Evolutionary conservation across 2,329 filamentous ascomycete genomes (phyloP).

Genomic region (Colletotrichum godetiae): DNA sequence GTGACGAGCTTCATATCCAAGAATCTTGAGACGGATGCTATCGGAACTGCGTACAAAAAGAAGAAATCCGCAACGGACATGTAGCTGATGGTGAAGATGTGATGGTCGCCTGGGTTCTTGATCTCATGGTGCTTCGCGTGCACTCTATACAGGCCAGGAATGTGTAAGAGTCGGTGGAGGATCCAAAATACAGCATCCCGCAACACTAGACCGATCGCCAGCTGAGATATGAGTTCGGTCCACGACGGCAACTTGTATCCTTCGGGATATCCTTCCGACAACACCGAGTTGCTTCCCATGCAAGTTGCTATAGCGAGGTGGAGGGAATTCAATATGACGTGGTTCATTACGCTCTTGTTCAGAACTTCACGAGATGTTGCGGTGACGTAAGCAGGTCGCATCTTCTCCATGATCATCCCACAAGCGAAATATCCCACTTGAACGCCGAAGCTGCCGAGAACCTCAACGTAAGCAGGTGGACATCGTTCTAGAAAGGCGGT

Average conservation of each 20-base stretch:
- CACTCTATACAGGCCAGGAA: background rate
- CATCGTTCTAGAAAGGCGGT: background rate
- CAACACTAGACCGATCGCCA: background rate
- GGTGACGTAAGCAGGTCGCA: background rate
- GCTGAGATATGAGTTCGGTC: background rate
- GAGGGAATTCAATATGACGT: background rate
- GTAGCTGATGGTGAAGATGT: slow-evolving; percentile 10
- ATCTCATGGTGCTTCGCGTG: slow-evolving; percentile 19
- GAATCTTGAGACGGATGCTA: background rate
- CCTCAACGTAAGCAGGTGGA: slow-evolving; percentile 1
- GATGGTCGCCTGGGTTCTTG: background rate
- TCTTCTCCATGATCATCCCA: background rate
- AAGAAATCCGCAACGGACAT: slow-evolving; percentile 11
- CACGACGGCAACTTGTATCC: background rate
- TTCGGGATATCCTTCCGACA: background rate
- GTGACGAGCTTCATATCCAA: slow-evolving; percentile 8
- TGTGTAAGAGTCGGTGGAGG: background rate
- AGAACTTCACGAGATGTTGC: background rate
- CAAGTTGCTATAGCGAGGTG: background rate
- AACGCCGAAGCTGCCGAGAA: slow-evolving; percentile 1
- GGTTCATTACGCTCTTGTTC: slow-evolving; percentile 1
- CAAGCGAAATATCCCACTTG: background rate
- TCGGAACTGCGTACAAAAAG: background rate
- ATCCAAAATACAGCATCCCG: slow-evolving; percentile 3
- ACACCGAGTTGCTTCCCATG: background rate